A percentile compares a stretch with the other conserved stretches of the same genome.
These are phyloP conservation scores for Jackrogersella multiformis DNA, from an alignment of 495 filamentous ascomycete genomes.

Conservation along the genomic window DNA sequence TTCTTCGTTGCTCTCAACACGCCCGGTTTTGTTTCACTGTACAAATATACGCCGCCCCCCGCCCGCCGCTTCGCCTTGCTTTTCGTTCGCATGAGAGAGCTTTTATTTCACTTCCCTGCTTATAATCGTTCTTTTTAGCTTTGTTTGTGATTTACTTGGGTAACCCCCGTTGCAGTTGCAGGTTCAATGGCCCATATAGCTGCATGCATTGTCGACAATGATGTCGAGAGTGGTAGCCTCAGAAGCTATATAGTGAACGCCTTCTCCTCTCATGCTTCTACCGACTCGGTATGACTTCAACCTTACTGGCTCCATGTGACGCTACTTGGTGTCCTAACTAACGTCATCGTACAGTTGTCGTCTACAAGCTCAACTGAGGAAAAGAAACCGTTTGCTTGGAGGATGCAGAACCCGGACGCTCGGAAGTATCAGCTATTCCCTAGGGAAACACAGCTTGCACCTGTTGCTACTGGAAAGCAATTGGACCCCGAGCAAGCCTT, in stretches of 20 bases:
- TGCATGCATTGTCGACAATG: constrained; percentile 54
- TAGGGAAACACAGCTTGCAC: constrained; percentile 53
- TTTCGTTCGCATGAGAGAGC: constrained; percentile 15
- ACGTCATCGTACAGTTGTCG: constrained; percentile 33
- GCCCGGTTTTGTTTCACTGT: constrained; percentile 14
- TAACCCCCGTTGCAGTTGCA: constrained; percentile 33
- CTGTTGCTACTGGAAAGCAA: constrained; percentile 49
- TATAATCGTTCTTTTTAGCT: constrained; percentile 36
- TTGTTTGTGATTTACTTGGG: constrained; percentile 38
- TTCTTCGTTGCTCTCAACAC: constrained; percentile 10
- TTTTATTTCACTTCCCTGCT: constrained; percentile 38
- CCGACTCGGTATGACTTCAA: constrained; percentile 55
- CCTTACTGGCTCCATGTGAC: constrained; percentile 1
- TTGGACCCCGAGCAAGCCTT: constrained; percentile 62
- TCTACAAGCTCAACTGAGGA: constrained; percentile 47
- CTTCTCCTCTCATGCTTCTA: constrained; percentile 53
- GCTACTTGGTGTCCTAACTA: constrained; percentile 39
- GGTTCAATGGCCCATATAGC: constrained; percentile 61
- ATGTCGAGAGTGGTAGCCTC: constrained; percentile 49
- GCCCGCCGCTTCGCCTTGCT: constrained; percentile 12
- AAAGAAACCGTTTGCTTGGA: constrained; percentile 60
- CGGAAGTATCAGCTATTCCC: constrained; percentile 65
- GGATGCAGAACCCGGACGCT: constrained; percentile 60
- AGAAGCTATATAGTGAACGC: constrained; percentile 59
- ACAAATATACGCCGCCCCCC: constrained; percentile 28